Evolutionary conservation across 73 alveolate genomes (phyloP).

Genomic region (Diophrys sp.): DNA sequence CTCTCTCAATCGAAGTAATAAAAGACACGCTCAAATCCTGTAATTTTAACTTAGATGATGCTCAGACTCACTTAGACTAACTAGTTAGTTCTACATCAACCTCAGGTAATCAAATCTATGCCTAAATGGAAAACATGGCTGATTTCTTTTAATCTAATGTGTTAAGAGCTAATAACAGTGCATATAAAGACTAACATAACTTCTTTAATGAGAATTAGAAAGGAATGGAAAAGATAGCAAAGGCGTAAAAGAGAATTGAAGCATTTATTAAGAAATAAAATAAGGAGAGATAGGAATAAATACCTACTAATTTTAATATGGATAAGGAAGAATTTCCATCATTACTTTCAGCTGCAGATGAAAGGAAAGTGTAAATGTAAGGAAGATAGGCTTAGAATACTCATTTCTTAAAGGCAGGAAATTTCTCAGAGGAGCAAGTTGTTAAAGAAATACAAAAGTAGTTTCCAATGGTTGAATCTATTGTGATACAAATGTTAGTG

Average conservation of each 20-base stretch:
- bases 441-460: background rate
- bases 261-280: background rate
- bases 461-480: background rate
- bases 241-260: background rate
- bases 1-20: background rate
- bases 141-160: background rate
- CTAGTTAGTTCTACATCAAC: background rate
- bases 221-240: background rate
- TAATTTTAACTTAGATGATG: background rate
- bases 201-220: background rate
- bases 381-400: background rate
- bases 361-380: too few relatives aligned
- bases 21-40: background rate
- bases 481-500: background rate
- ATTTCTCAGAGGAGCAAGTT: background rate
- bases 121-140: background rate
- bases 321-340: background rate
- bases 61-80: background rate
- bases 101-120: background rate
- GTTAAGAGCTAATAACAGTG: background rate
- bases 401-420: background rate
- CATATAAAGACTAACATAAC: background rate
- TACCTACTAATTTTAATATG: background rate
- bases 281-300: background rate
- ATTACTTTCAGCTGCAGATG: background rate